These are phyloP conservation scores for Mortierella sp. DNA, from an alignment of 371 early-diverging fungal species.

Conservation along the genomic window DNA sequence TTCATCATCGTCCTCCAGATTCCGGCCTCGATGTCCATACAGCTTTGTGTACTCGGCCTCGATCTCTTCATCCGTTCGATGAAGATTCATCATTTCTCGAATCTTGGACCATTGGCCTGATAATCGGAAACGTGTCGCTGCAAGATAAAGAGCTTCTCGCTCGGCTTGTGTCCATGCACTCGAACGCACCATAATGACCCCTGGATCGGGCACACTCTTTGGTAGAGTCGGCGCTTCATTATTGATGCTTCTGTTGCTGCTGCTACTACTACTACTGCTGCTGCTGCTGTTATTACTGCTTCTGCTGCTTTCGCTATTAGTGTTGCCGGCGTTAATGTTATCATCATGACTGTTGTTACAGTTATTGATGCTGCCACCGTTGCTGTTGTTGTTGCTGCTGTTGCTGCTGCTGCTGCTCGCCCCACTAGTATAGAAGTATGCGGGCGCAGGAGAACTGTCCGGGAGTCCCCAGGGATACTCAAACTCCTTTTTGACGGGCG, in stretches of 20 bases:
- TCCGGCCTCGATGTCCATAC: neutral
- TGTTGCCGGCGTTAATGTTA: neutral
- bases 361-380: too few relatives aligned
- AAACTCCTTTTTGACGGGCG: slow-evolving; percentile 6
- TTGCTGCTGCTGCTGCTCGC: neutral
- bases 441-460: neutral
- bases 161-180: slow-evolving; percentile 31
- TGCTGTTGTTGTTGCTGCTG: neutral
- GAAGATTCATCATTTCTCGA: slow-evolving; percentile 33
- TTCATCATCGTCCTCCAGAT: neutral
- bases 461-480: slow-evolving; percentile 16
- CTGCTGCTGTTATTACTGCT: too few relatives aligned
- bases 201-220: slow-evolving; percentile 1
- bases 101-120: slow-evolving; percentile 39
- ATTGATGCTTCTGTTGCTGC: neutral
- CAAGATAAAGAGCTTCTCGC: slow-evolving; percentile 29
- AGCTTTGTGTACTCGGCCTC: slow-evolving; percentile 22
- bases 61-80: slow-evolving; percentile 34
- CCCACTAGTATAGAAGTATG: neutral
- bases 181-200: slow-evolving; percentile 9
- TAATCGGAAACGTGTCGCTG: slow-evolving; percentile 25
- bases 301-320: too few relatives aligned
- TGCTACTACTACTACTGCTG: neutral
- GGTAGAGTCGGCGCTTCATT: too few relatives aligned
- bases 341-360: neutral